Evolutionary conservation across 148 eudicot species (phyloP).

Genomic region (Chenopodium quinoa): DNA sequence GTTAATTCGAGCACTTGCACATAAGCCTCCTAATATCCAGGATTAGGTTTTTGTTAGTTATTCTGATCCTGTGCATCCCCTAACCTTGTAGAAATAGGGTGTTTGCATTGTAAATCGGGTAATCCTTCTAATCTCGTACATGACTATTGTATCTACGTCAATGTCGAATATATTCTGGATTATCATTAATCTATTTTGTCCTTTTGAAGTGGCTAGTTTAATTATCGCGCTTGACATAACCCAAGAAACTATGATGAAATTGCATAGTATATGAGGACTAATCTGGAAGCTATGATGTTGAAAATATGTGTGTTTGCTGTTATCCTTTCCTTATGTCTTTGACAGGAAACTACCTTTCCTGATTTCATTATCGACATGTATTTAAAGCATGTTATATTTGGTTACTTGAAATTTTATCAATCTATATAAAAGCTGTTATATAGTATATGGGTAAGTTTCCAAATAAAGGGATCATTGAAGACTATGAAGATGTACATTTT

Average conservation of each 20-base stretch:
- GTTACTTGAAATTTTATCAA: no score
- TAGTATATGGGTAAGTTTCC: no score
- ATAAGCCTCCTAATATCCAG: conserved; percentile 14
- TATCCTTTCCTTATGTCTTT: no score
- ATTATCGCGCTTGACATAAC: neutral
- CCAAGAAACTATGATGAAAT: neutral
- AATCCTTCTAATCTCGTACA: conserved; percentile 5
- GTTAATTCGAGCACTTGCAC: conserved; percentile 6
- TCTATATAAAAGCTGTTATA: neutral
- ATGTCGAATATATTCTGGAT: neutral
- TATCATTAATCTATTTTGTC: neutral
- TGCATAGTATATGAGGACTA: neutral
- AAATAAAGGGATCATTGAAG: no score
- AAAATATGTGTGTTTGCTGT: no score
- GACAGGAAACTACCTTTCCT: neutral
- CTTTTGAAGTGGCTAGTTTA: neutral
- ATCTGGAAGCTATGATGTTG: no score
- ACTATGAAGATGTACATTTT: no score
- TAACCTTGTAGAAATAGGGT: neutral
- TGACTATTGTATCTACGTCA: neutral
- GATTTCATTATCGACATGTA: neutral
- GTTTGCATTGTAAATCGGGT: conserved; percentile 10
- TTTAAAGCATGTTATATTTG: neutral
- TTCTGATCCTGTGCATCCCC: conserved; percentile 15
- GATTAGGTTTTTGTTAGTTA: conserved; percentile 23